Percentiles rank a stretch among this genome's conserved stretches.
These are phyloP conservation scores for Hygrocybe punicea DNA, from an alignment of 768 basidiomycete species.

Conservation along the genomic window DNA sequence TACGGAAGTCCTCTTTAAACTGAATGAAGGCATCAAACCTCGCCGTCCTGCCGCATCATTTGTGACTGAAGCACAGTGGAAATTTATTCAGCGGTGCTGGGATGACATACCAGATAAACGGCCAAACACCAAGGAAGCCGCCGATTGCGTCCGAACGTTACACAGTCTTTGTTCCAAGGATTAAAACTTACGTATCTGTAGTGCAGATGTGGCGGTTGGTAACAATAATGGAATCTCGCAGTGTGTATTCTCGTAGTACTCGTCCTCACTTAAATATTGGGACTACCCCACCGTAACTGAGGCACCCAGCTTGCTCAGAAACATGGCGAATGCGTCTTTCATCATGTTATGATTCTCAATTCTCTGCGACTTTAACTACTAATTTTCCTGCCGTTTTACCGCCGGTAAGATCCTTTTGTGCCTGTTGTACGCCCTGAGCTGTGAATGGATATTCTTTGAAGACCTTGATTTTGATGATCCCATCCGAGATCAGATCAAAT, in stretches of 20 bases:
- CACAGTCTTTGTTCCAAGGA: background rate
- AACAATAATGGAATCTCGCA: too few relatives aligned
- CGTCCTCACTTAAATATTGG: too few relatives aligned
- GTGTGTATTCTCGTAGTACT: too few relatives aligned
- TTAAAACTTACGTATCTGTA: too few relatives aligned
- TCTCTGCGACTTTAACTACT: slow-evolving; percentile 59
- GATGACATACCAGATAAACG: background rate
- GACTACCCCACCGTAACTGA: too few relatives aligned
- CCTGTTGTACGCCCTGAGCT: slow-evolving; percentile 67
- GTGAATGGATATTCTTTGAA: slow-evolving; percentile 83
- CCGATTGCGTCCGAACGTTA: background rate
- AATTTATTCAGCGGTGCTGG: slow-evolving; percentile 9
- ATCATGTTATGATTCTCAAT: background rate
- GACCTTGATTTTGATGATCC: slow-evolving; percentile 61
- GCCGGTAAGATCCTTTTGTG: slow-evolving; percentile 72
- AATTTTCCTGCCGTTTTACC: slow-evolving; percentile 87
- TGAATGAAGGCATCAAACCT: slow-evolving; percentile 5
- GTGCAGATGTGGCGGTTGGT: too few relatives aligned
- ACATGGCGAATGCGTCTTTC: too few relatives aligned
- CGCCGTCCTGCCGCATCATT: background rate
- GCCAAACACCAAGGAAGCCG: slow-evolving; percentile 1
- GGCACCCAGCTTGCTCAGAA: too few relatives aligned
- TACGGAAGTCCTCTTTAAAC: slow-evolving; percentile 2
- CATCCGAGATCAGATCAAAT: slow-evolving; percentile 57
- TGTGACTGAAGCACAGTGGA: slow-evolving; percentile 6